Percentiles rank a stretch among this genome's conserved stretches.
These are phyloP conservation scores for Pulveroboletus sp. DNA, from an alignment of 768 basidiomycete genomes.

Conservation along the genomic window DNA sequence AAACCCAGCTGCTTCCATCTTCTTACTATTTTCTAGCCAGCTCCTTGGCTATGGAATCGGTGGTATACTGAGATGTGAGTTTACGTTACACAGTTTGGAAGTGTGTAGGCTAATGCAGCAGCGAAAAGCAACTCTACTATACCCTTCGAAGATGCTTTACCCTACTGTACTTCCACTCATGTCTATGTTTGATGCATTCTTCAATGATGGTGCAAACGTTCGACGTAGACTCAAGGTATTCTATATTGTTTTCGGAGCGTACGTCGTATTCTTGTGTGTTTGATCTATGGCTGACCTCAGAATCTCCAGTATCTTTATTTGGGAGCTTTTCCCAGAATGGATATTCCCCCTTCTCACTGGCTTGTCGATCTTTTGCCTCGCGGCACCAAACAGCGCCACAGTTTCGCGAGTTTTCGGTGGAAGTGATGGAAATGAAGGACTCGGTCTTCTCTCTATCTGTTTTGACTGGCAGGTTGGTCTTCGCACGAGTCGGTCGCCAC, in stretches of 20 bases:
- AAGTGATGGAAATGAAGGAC: conserved; percentile 59
- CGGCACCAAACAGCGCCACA: conserved; percentile 46
- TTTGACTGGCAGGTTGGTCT: conserved; percentile 57
- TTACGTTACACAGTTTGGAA: not conserved
- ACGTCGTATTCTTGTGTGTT: conserved; percentile 24
- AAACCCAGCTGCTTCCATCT: conserved; percentile 42
- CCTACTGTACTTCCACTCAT: conserved; percentile 27
- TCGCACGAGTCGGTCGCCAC: conserved; percentile 6
- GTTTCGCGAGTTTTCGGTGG: conserved; percentile 61
- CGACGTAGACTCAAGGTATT: conserved; percentile 39
- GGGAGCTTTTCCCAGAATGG: conserved; percentile 28
- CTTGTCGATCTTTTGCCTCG: conserved; percentile 59
- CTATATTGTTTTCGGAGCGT: conserved; percentile 28
- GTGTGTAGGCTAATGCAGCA: conserved; percentile 2
- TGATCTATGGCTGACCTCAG: not conserved
- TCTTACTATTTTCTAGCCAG: conserved; percentile 36
- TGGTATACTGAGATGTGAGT: conserved; percentile 47
- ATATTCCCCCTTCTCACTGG: conserved; percentile 62
- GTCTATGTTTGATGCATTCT: conserved; percentile 36
- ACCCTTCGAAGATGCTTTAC: conserved; percentile 45
- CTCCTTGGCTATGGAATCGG: conserved; percentile 51
- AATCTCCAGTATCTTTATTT: conserved; percentile 32
- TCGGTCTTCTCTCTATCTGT: conserved; percentile 56
- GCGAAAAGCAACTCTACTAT: conserved; percentile 32
- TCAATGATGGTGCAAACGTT: conserved; percentile 37